Evolutionary conservation across 306 rosid genomes (phyloP).

Genomic region (Quercus suber): DNA sequence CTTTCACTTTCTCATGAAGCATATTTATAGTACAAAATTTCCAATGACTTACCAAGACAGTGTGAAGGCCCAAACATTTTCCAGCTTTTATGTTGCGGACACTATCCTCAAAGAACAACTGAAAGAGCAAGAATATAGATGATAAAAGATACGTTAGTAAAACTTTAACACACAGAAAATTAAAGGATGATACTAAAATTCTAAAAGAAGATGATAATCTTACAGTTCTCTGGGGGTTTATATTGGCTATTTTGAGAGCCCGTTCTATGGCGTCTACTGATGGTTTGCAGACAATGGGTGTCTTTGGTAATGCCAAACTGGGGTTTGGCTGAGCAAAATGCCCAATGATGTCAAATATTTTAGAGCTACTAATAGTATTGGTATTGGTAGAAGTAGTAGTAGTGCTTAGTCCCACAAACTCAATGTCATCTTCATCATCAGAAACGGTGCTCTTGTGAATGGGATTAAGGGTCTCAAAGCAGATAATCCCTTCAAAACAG

Average conservation of each 20-base stretch:
- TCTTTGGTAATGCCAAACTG: conserved; percentile 51
- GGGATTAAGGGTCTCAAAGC: conserved; percentile 93
- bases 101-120: conserved; percentile 96
- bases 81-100: conserved; percentile 89
- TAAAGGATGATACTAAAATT: not conserved
- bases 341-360: conserved; percentile 72
- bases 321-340: conserved; percentile 63
- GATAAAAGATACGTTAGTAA: not conserved
- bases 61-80: conserved; percentile 77
- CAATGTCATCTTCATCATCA: conserved; percentile 78
- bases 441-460: conserved; percentile 49
- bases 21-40: conserved; percentile 18
- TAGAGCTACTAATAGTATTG: conserved; percentile 20
- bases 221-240: conserved; percentile 86
- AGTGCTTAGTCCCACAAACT: conserved; percentile 44
- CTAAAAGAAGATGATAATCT: conserved; percentile 6
- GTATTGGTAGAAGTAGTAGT: conserved; percentile 9
- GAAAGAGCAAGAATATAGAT: conserved; percentile 17
- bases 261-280: conserved; percentile 60
- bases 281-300: conserved; percentile 92
- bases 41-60: conserved; percentile 68
- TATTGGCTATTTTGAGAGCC: conserved; percentile 78
- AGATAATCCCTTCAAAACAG: conserved; percentile 86
- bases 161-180: not conserved
- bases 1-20: not conserved